Evolutionary conservation across 2,329 filamentous ascomycete species (phyloP).

Genomic region (Plectosphaerella cucumerina): DNA sequence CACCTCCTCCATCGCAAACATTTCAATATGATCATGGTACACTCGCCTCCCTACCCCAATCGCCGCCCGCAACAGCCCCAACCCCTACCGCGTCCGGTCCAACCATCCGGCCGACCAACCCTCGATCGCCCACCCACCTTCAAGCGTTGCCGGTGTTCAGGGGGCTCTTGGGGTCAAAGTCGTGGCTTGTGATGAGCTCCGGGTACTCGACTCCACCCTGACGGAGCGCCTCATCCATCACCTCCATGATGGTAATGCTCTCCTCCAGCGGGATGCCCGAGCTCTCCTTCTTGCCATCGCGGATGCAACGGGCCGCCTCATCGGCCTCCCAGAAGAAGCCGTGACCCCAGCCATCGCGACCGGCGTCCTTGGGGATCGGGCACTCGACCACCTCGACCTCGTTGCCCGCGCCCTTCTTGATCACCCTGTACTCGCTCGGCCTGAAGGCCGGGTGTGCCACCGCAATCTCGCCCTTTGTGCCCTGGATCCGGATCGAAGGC

Average conservation of each 20-base stretch:
- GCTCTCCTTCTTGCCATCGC: slow-evolving; percentile 75
- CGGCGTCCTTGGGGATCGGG: slow-evolving; percentile 47
- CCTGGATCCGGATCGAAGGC: slow-evolving; percentile 75
- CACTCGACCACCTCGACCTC: slow-evolving; percentile 47
- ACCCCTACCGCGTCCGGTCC: no score
- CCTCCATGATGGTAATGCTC: slow-evolving; percentile 81
- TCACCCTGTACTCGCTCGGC: slow-evolving; percentile 61
- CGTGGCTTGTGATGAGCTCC: slow-evolving; percentile 50
- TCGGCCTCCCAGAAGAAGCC: slow-evolving; percentile 91
- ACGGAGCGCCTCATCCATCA: slow-evolving; percentile 51
- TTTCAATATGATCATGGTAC: no score
- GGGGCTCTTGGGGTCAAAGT: slow-evolving; percentile 57
- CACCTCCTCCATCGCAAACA: no score
- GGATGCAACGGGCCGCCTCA: slow-evolving; percentile 68
- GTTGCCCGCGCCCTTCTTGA: slow-evolving; percentile 45
- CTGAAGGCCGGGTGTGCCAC: slow-evolving; percentile 69
- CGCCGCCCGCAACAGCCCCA: no score
- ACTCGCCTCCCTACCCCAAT: no score
- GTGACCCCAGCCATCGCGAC: slow-evolving; percentile 53
- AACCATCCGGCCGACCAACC: no score
- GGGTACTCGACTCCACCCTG: slow-evolving; percentile 52
- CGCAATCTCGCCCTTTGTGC: slow-evolving; percentile 76
- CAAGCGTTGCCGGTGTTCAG: slow-evolving; percentile 50
- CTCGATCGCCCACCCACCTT: neutral
- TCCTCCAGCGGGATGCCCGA: slow-evolving; percentile 66